These are phyloP conservation scores for Lachancea quebecensis DNA, from an alignment of 805 yeast genomes.

Conservation along the genomic window DNA sequence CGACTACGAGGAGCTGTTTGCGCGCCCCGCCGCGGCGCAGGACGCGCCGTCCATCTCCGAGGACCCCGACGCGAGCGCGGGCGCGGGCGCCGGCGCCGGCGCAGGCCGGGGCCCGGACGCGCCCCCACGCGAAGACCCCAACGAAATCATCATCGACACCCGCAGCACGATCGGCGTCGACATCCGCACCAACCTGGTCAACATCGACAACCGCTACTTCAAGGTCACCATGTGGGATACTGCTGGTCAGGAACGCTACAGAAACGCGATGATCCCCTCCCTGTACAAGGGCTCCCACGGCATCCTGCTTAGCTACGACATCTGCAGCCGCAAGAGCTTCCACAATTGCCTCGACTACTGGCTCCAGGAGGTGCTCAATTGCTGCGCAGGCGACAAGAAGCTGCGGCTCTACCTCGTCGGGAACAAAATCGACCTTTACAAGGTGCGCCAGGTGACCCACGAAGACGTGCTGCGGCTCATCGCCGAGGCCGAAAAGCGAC, in stretches of 20 bases:
- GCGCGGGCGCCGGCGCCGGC: not conserved
- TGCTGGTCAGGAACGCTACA: slow-evolving; percentile 45
- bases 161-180: slow-evolving; percentile 43
- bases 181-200: slow-evolving; percentile 38
- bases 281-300: slow-evolving; percentile 43
- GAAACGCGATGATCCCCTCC: slow-evolving; percentile 39
- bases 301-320: slow-evolving; percentile 39
- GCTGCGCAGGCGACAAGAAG: slow-evolving; percentile 25
- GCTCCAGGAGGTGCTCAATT: slow-evolving; percentile 37
- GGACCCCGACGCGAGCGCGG: slow-evolving; percentile 8
- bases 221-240: slow-evolving; percentile 45
- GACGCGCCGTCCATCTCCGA: slow-evolving; percentile 5
- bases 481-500: slow-evolving; percentile 26
- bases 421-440: slow-evolving; percentile 36
- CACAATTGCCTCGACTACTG: slow-evolving; percentile 35
- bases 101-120: not conserved
- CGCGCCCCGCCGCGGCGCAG: slow-evolving; percentile 7
- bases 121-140: slow-evolving; percentile 9
- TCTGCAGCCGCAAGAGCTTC: slow-evolving; percentile 35
- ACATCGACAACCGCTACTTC: slow-evolving; percentile 38
- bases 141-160: slow-evolving; percentile 31
- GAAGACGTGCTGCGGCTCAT: slow-evolving; percentile 34
- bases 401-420: slow-evolving; percentile 40
- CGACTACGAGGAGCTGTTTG: slow-evolving; percentile 29
- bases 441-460: slow-evolving; percentile 34